Evolutionary conservation across 345 rosid genomes (phyloP).

Genomic region (Capsella bursapastoris): DNA sequence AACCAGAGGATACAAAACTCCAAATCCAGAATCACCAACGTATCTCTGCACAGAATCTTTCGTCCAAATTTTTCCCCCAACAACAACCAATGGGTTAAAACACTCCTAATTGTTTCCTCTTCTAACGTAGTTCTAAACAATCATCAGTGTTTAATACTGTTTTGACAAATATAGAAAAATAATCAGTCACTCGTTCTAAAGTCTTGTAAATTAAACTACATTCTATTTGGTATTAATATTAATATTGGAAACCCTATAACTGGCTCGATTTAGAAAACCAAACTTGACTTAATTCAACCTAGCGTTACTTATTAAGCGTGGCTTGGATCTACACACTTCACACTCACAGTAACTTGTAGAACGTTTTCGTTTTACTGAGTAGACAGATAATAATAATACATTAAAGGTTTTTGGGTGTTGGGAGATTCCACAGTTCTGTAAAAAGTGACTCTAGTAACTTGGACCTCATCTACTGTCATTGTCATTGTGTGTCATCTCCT

Average conservation of each 20-base stretch:
- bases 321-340: not conserved
- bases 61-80: constrained; percentile 26
- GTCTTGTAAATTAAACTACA: not conserved
- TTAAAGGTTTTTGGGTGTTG: constrained; percentile 26
- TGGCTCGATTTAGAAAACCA: not conserved
- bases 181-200: no score
- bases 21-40: constrained; percentile 44
- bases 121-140: constrained; percentile 3
- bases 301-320: not conserved
- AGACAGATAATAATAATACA: not conserved
- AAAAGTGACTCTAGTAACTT: constrained; percentile 44
- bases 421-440: constrained; percentile 41
- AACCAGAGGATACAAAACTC: constrained; percentile 43
- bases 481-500: constrained; percentile 39
- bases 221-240: not conserved
- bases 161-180: no score
- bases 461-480: constrained; percentile 43
- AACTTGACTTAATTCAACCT: not conserved
- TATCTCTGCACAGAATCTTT: constrained; percentile 48
- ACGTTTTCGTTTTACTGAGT: constrained; percentile 1
- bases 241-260: not conserved
- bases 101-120: constrained; percentile 21
- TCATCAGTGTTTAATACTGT: no score
- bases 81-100: constrained; percentile 28
- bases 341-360: constrained; percentile 3